Evolutionary conservation across 139 green algal species (phyloP).

Genomic region (Chara braunii): DNA sequence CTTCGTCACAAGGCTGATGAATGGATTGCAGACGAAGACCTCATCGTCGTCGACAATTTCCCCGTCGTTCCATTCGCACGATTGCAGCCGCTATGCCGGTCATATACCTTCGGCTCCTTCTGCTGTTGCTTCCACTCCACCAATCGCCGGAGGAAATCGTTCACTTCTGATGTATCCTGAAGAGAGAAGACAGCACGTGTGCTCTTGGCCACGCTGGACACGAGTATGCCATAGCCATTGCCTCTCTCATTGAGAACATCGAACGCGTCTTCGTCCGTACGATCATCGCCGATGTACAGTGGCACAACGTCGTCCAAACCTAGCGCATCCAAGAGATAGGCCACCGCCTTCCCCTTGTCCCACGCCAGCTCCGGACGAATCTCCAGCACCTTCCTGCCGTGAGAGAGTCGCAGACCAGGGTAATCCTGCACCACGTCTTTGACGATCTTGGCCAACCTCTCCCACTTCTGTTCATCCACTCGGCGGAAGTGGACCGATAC

Average conservation of each 20-base stretch:
- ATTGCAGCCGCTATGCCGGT: background rate
- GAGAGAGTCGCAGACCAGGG: constrained; percentile 52
- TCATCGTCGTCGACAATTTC: background rate
- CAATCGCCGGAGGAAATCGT: constrained; percentile 21
- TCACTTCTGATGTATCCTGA: constrained; percentile 30
- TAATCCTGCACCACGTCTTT: constrained; percentile 32
- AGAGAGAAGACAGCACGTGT: constrained; percentile 30
- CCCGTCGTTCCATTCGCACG: background rate
- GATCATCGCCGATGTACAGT: constrained; percentile 95
- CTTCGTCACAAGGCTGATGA: background rate
- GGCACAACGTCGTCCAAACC: constrained; percentile 57
- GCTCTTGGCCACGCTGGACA: constrained; percentile 16
- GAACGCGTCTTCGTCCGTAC: constrained; percentile 97
- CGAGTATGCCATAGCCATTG: constrained; percentile 28
- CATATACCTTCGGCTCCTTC: background rate
- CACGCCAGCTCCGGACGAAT: constrained; percentile 84
- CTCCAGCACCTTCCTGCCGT: constrained; percentile 70
- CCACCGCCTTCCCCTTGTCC: constrained; percentile 90
- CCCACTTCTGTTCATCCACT: constrained; percentile 32
- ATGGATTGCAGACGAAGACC: too few relatives aligned
- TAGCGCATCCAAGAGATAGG: constrained; percentile 67
- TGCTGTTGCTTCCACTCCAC: constrained; percentile 32
- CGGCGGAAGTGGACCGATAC: constrained; percentile 89
- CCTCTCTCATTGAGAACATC: constrained; percentile 32
- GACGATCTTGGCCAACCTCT: constrained; percentile 41